Base-by-base conservation (phyloP, 345 rosid genomes). In the Gossypium thurberi region DNA sequence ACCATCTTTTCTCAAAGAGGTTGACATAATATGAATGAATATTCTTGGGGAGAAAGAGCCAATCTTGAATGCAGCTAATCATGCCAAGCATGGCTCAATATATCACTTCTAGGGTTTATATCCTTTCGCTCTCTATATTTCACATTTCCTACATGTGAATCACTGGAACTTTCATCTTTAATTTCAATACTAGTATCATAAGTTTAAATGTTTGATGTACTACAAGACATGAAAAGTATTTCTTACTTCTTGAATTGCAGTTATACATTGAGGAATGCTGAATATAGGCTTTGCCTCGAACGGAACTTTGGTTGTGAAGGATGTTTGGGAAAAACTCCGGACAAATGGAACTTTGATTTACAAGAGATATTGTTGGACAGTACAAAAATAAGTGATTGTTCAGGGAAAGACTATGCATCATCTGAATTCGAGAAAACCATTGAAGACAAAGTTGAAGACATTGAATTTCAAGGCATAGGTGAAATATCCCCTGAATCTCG, bases 251-350 rank as follows among this genome's bases (percentile, higher is more conserved):
- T 14, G 25, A 37, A 46, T 65, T 83, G 72, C 75, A 92, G 98
- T 76, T 94, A 94, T 79, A 94, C 98, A 12, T 77, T 94, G 80
- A 74, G 90, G 74, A 94, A 94, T 81, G 98, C 98, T 53, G 97
- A 94, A 55, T 90, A 90, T 76, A 89, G 94, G 77, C 98, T 94
- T 83, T 94, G 87, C 78, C 97, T 94, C 70, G 98, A 90, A 64
- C 86, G 84, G 70, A 94, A 87, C 84, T 87, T 90, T 50, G 94
- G 86, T 79, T 56, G 81, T 75, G 91, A 85, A 71, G 86, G 10
- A 77, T 76, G 74, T 75, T 25, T 71, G 70, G 89, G 82, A 77
- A 86, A 78, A 73, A 65, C 25, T 28, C 44, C 77, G 9, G 88
- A 83, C 57, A 68, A 63, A 57, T 74, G 84, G n/a, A 81, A 81